Conservation (phyloP, 768 basidiomycete species). For the Collybia sordida region DNA sequence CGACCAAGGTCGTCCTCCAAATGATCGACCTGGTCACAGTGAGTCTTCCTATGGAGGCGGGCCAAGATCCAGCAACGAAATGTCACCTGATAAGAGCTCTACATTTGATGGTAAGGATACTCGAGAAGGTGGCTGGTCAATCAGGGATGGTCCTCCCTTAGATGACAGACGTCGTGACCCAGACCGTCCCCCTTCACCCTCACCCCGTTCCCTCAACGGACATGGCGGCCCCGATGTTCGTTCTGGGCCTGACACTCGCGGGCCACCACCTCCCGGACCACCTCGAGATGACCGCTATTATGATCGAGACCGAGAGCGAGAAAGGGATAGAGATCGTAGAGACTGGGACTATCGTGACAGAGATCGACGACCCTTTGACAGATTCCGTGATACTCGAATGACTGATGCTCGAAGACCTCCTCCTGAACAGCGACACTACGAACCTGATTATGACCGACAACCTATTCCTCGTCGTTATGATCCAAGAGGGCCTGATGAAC, state of each 20-base stretch:
- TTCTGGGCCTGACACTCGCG: slow-evolving; percentile 12
- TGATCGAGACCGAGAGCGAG: slow-evolving; percentile 37
- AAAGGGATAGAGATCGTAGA: slow-evolving; percentile 35
- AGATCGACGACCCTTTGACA: slow-evolving; percentile 35
- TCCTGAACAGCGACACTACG: slow-evolving; percentile 48
- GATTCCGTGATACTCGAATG: slow-evolving; percentile 15
- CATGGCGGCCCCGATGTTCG: slow-evolving; percentile 14
- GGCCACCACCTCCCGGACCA: slow-evolving; percentile 11
- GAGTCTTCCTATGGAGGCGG: slow-evolving; percentile 24
- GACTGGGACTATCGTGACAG: slow-evolving; percentile 25
- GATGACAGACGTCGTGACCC: slow-evolving; percentile 31
- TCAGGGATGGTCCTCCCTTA: slow-evolving; percentile 19
- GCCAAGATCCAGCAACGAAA: slow-evolving; percentile 19
- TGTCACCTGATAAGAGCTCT: slow-evolving; percentile 20
- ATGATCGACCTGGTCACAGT: slow-evolving; percentile 21
- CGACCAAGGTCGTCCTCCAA: slow-evolving; percentile 11
- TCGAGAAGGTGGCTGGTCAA: slow-evolving; percentile 25
- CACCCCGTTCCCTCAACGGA: slow-evolving; percentile 7
- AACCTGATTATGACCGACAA: slow-evolving; percentile 35
- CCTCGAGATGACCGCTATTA: slow-evolving; percentile 28
- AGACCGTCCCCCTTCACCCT: slow-evolving; percentile 18
- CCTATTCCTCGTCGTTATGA: slow-evolving; percentile 22
- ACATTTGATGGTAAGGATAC: slow-evolving; percentile 25
- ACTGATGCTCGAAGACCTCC: slow-evolving; percentile 39
- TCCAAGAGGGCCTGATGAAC: slow-evolving; percentile 16